phyloP scores from a whole-genome alignment of 2,329 filamentous ascomycete species.

The Hypoxylon sp. region DNA sequence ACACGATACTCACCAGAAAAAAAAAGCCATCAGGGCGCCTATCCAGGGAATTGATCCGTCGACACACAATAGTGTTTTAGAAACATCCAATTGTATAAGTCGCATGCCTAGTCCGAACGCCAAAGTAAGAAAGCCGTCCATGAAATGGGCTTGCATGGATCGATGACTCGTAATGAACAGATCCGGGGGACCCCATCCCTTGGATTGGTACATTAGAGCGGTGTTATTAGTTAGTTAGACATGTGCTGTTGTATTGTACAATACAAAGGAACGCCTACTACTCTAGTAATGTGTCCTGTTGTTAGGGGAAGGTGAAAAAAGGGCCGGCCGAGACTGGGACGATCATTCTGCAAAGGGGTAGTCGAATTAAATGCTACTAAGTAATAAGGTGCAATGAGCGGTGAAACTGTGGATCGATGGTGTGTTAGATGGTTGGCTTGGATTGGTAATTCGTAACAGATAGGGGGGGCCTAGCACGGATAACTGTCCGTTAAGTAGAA shows the following conservation, averaged over 20 bases:
- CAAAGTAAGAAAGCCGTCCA: conserved; percentile 29
- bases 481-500: conserved; percentile 26
- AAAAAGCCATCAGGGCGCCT: conserved; percentile 19
- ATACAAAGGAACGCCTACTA: conserved; percentile 6
- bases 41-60: conserved; percentile 17
- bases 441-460: conserved; percentile 20
- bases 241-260: conserved; percentile 8
- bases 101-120: conserved; percentile 34
- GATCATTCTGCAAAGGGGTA: conserved; percentile 36
- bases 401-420: conserved; percentile 39
- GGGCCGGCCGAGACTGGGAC: conserved; percentile 42
- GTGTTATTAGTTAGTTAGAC: conserved; percentile 16
- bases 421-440: conserved; percentile 25
- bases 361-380: conserved; percentile 26
- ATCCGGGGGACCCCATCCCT: conserved; percentile 30
- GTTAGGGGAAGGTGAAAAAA: conserved; percentile 35
- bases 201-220: conserved; percentile 34
- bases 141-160: conserved; percentile 34
- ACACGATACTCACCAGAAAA: conserved; percentile 26
- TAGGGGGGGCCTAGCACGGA: conserved; percentile 17
- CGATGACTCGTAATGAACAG: conserved; percentile 37
- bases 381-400: conserved; percentile 35
- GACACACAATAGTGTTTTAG: conserved; percentile 27
- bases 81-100: conserved; percentile 20
- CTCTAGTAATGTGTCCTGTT: conserved; percentile 9